A percentile compares a stretch with the other conserved stretches of the same genome.
phyloP scores from a whole-genome alignment of 306 rosid genomes.

The Alnus glutinosa region DNA sequence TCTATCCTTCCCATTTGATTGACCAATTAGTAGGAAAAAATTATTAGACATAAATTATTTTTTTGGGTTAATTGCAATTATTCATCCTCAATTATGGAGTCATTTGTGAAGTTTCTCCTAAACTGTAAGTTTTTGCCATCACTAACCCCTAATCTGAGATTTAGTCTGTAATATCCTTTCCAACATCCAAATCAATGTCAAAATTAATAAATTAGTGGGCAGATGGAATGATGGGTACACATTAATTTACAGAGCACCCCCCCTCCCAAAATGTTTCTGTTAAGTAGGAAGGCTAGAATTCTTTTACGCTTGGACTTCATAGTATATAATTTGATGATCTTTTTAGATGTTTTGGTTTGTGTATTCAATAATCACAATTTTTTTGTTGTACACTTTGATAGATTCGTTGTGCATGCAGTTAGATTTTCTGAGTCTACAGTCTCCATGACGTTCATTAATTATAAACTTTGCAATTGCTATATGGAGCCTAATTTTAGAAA shows the following conservation, averaged over 20 bases:
- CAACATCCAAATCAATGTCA: not conserved
- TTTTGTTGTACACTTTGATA: not conserved
- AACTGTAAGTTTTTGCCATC: not conserved
- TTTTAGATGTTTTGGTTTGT: no score
- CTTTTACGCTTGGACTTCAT: no score
- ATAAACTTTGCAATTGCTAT: not conserved
- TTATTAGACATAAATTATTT: not conserved
- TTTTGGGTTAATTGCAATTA: not conserved
- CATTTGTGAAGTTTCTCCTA: not conserved
- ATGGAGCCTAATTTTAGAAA: not conserved
- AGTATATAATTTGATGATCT: no score
- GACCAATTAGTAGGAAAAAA: not conserved
- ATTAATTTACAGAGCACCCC: no score
- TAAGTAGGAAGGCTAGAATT: no score
- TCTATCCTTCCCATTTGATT: not conserved
- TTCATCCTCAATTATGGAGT: not conserved
- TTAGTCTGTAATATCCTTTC: not conserved
- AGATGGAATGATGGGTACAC: not conserved
- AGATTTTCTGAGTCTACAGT: not conserved
- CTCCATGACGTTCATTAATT: not conserved
- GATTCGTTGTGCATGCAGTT: not conserved
- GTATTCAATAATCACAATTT: not conserved
- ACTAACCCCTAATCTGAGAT: not conserved
- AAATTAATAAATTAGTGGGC: not conserved
- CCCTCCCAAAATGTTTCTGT: no score